Base-by-base conservation (phyloP, 768 basidiomycete genomes). In the Collybia sp. region DNA sequence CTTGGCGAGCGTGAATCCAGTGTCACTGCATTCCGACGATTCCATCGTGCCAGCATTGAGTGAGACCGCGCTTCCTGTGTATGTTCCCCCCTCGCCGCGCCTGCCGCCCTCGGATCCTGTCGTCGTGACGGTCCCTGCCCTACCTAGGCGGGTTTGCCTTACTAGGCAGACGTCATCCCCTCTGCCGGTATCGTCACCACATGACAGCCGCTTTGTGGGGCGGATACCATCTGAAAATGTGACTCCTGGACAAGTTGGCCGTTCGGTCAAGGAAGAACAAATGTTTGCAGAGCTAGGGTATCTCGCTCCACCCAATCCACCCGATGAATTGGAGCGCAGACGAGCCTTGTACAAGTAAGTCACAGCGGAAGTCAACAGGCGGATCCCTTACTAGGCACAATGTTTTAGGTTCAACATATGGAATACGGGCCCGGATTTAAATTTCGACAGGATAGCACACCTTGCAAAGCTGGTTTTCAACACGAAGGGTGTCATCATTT, bases 361-460 rank as follows among this genome's bases (percentile, higher is more conserved):
- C 44, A 46, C 48, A 20, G 34, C 20, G 11, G 17, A 30, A 19
- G 30, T 19, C 10, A 12, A 39, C 34, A 43, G 30, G 30, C 12
- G 13, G 43, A 20, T 36, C 46, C 17, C 11, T 44, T 37, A 20
- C 5, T 18, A 35, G 15, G 48, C 16, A 55, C 30, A 40, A n/a
- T 12, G 20, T n/a, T 46, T 20, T 51, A 88, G 90, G 53, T 94
- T 91, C 69, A 92, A 93, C 54, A 87, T 96, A 41, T 84, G 91
- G 78, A 81, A 88, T 52, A 93, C 92, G 0, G 82, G 83, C 12
- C 72, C 83, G 8, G 94, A 97, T 61, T 71, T 80, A 51, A 94
- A 95, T 60, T 96, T 97, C 59, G 93, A 96, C 63, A 80, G 94
- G 13, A 94, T 96, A 53, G 89, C 85, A 12, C 92, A 95, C 61